These are phyloP conservation scores for Diaporthe australafricana DNA, from an alignment of 2,329 filamentous ascomycete species.

Conservation along the genomic window DNA sequence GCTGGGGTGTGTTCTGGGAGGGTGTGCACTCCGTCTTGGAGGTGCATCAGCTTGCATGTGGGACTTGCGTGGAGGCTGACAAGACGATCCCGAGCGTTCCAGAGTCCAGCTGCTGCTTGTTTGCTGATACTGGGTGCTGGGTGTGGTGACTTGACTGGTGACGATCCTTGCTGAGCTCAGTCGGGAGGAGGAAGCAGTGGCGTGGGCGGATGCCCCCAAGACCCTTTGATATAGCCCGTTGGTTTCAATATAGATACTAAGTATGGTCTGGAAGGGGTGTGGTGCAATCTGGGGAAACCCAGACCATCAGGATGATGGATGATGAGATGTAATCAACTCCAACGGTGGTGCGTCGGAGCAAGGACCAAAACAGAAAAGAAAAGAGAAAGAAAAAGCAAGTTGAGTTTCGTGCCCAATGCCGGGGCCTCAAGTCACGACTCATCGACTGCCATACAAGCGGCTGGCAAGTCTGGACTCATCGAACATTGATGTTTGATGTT, in stretches of 20 bases:
- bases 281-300: not conserved
- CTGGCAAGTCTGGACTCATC: conserved; percentile 18
- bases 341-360: conserved; percentile 5
- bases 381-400: conserved; percentile 9
- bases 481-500: not conserved
- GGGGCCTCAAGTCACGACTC: conserved; percentile 5
- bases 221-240: not conserved
- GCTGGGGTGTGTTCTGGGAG: not conserved
- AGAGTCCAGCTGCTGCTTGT: conserved; percentile 22
- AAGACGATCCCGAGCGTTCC: conserved; percentile 31
- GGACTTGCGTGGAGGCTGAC: conserved; percentile 35
- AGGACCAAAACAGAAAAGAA: not conserved
- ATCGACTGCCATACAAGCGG: not conserved
- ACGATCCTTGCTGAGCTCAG: conserved; percentile 28
- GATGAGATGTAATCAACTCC: not conserved
- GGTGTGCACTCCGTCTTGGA: conserved; percentile 32
- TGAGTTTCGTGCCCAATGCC: conserved; percentile 13
- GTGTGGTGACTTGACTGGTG: not conserved
- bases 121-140: not conserved
- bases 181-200: not conserved
- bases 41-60: conserved; percentile 33
- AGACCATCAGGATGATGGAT: not conserved
- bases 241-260: not conserved
- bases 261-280: not conserved
- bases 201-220: not conserved